These are phyloP conservation scores for Candida schatavii DNA, from an alignment of 805 yeast species.

Conservation along the genomic window DNA sequence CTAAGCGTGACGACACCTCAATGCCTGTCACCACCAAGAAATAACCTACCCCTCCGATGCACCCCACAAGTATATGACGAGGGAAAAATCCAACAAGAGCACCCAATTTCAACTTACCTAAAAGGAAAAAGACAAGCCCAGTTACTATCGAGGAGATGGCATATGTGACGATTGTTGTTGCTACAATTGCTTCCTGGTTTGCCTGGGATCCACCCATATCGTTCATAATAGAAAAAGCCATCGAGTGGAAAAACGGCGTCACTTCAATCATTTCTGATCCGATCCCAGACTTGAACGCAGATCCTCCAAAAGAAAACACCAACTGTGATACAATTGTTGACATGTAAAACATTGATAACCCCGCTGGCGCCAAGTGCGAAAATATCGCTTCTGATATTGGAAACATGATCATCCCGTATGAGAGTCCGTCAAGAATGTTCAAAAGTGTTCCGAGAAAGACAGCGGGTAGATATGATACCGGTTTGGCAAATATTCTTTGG, in stretches of 20 bases:
- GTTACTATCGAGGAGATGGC: conserved; percentile 83
- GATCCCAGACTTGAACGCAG: conserved; percentile 84
- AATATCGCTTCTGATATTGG: conserved; percentile 83
- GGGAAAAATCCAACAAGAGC: conserved; percentile 93
- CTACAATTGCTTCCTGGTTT: conserved; percentile 54
- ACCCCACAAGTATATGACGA: conserved; percentile 91
- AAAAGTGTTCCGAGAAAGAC: conserved; percentile 81
- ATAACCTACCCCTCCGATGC: conserved; percentile 98
- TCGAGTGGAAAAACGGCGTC: conserved; percentile 96
- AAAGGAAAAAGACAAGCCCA: conserved; percentile 70
- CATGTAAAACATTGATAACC: conserved; percentile 90
- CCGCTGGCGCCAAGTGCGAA: conserved; percentile 78
- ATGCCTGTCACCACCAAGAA: conserved; percentile 86
- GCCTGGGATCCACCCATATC: conserved; percentile 49
- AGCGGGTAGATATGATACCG: conserved; percentile 62
- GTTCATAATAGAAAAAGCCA: conserved; percentile 72
- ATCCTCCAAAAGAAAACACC: conserved; percentile 85
- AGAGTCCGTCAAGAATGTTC: conserved; percentile 87
- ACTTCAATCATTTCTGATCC: conserved; percentile 99
- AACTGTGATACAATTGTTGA: conserved; percentile 88
- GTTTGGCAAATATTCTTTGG: conserved; percentile 24
- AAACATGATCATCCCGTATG: conserved; percentile 97
- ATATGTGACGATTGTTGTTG: conserved; percentile 85
- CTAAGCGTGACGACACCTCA: conserved; percentile 82
- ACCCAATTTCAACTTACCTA: conserved; percentile 82